These are phyloP conservation scores for slime mould (Dictyostelium discoideum) DNA, from an alignment of 78 protist genomes.

Conservation along the genomic window DNA sequence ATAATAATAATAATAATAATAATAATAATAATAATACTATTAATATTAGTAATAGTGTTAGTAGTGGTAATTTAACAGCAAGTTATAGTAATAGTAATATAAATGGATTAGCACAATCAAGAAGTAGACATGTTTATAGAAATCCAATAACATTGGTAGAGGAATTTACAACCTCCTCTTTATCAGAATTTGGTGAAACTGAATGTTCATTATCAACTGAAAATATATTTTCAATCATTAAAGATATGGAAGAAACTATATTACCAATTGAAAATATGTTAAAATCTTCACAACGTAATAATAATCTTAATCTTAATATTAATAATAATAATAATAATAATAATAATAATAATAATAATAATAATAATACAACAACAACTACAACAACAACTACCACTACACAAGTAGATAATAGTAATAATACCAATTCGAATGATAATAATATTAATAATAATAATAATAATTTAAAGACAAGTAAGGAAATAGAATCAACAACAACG, in stretches of 20 bases:
- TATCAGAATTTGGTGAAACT: slow-evolving; percentile 32
- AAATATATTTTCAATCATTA: slow-evolving; percentile 44
- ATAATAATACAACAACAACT: too few relatives aligned
- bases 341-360: too few relatives aligned
- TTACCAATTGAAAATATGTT: not conserved
- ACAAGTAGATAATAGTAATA: not conserved
- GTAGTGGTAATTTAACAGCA: not conserved
- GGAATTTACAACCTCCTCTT: slow-evolving; percentile 40
- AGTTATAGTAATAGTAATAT: not conserved
- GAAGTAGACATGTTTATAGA: not conserved
- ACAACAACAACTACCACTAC: not conserved
- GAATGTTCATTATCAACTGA: slow-evolving; percentile 59
- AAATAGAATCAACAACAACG: not conserved
- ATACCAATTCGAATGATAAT: not conserved
- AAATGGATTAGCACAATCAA: not conserved
- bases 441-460: not conserved
- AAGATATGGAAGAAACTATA: slow-evolving; percentile 70
- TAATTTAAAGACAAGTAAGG: not conserved
- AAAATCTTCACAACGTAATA: not conserved
- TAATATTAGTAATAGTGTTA: not conserved
- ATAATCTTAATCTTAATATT: not conserved
- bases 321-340: not conserved
- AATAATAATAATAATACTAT: not conserved
- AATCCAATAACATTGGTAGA: slow-evolving; percentile 76
- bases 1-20: not conserved